Base-by-base conservation (phyloP, 805 yeast species). In the Metschnikowia noctiluminum region DNA sequence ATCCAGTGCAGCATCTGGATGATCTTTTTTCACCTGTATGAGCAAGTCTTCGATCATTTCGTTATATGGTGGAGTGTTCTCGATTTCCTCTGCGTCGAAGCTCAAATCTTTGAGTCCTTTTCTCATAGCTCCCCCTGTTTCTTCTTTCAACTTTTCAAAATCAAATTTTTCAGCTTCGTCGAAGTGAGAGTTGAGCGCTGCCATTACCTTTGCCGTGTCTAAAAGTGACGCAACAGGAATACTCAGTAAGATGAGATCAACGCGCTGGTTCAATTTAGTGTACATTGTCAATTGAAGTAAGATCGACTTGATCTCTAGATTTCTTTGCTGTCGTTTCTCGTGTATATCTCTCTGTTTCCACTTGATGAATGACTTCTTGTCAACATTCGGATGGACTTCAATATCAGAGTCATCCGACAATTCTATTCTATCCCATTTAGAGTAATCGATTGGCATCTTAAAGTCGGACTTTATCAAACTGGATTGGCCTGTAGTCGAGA, bases 261-360 rank as follows among this genome's bases (percentile, higher is more conserved):
- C 90, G 42, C 97, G 76, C 52, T 70, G 73, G 62, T 89, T 84
- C 56, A 92, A 73, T 53, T 83, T 84, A 15, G 73, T 73, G 63
- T 92, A 92, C 90, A 91, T 90, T 47, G 84, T 84, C 55, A 80
- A 73, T 64, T 91, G 96, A 21, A 87, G 78, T 53, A 84, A 82
- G 42, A 91, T 74, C 31, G 87, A 82, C 53, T 79, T 81, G 62
- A 90, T 87, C 59, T 92, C 91, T 39, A 80, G 78, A 60, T 86
- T 85, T 62, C 96, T 74, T 63, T 88, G 88, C 37, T 76, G 79
- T 53, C 99, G 82, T 68, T 90, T 86, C 63, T 92, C 97, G 64
- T 94, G 99, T 55, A 94, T 94, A 58, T 91, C 96, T 61, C 96
- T 86, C 70, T 94, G 99, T 64, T 89, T 92, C 99, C 98, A 92